Evolutionary conservation across 306 rosid genomes (phyloP).

Genomic region (Trifolium pratense): DNA sequence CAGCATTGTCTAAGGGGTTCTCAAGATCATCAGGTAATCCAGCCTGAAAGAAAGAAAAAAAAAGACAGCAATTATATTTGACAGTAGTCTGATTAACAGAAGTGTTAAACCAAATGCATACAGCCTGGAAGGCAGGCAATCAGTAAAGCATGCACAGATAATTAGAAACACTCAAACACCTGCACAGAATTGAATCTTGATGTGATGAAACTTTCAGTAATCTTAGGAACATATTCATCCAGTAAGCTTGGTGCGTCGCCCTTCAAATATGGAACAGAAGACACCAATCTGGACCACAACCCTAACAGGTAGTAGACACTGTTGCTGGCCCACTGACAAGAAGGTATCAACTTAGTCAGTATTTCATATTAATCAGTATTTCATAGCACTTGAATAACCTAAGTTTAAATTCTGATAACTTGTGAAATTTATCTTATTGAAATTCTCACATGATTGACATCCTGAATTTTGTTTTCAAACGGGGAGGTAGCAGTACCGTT

Average conservation of each 20-base stretch:
- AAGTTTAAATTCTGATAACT: slow-evolving; percentile 26
- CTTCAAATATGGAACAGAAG: slow-evolving; percentile 98
- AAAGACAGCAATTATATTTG: slow-evolving; percentile 39
- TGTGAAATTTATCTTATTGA: slow-evolving; percentile 16
- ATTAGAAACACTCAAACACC: slow-evolving; percentile 74
- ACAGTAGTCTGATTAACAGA: slow-evolving; percentile 24
- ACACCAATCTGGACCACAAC: slow-evolving; percentile 96
- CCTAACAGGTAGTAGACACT: slow-evolving; percentile 97
- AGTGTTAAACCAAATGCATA: slow-evolving; percentile 16
- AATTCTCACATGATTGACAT: slow-evolving; percentile 34
- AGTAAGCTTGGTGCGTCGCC: slow-evolving; percentile 98
- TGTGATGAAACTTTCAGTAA: slow-evolving; percentile 92
- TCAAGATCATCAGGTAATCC: slow-evolving; percentile 93
- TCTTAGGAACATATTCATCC: slow-evolving; percentile 98
- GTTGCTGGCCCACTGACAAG: slow-evolving; percentile 97
- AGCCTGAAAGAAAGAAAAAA: slow-evolving; percentile 64
- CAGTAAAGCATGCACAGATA: slow-evolving; percentile 40
- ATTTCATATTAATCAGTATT: slow-evolving; percentile 49
- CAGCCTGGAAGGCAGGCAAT: slow-evolving; percentile 34
- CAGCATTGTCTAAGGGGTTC: slow-evolving; percentile 94
- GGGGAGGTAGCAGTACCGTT: slow-evolving; percentile 7
- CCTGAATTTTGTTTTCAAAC: slow-evolving; percentile 23
- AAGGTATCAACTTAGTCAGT: slow-evolving; percentile 49
- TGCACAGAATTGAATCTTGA: slow-evolving; percentile 95
- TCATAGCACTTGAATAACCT: slow-evolving; percentile 37